Evolutionary conservation across 2,329 filamentous ascomycete species (phyloP).

Genomic region (Cladophialophora immunda): DNA sequence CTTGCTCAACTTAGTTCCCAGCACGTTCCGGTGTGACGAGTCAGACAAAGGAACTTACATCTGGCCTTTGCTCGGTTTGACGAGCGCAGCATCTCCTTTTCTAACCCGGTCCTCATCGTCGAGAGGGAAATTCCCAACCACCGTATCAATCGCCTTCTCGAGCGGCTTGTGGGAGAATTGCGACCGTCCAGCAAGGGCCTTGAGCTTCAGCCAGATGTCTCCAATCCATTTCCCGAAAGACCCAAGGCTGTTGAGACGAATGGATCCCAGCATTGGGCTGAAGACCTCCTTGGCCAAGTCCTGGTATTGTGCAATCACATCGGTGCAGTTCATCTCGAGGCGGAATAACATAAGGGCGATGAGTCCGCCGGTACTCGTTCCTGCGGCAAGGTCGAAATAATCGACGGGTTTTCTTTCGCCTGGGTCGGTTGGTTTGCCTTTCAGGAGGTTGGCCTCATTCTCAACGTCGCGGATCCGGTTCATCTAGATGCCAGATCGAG

Average conservation of each 20-base stretch:
- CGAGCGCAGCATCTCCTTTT: slow-evolving; percentile 29
- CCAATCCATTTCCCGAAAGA: slow-evolving; percentile 28
- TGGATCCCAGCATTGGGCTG: slow-evolving; percentile 24
- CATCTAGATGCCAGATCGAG: slow-evolving; percentile 19
- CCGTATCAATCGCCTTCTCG: slow-evolving; percentile 33
- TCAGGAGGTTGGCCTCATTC: slow-evolving; percentile 17
- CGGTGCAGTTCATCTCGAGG: slow-evolving; percentile 35
- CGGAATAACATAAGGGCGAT: slow-evolving; percentile 40
- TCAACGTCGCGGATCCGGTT: slow-evolving; percentile 31
- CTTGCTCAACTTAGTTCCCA: slow-evolving; percentile 4
- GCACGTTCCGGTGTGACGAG: background rate
- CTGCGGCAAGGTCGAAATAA: slow-evolving; percentile 38
- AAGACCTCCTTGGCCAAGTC: slow-evolving; percentile 34
- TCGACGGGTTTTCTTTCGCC: slow-evolving; percentile 34
- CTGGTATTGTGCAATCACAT: slow-evolving; percentile 31
- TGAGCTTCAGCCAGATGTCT: slow-evolving; percentile 32
- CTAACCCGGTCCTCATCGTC: slow-evolving; percentile 28
- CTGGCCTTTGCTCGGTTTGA: slow-evolving; percentile 31
- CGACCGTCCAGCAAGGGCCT: slow-evolving; percentile 21
- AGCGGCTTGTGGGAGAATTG: slow-evolving; percentile 31
- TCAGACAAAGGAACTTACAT: slow-evolving; percentile 23
- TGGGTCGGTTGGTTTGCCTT: slow-evolving; percentile 12
- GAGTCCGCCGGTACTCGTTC: slow-evolving; percentile 40
- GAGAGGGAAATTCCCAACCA: slow-evolving; percentile 31
- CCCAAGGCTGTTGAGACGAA: slow-evolving; percentile 28